Evolutionary conservation across 2,329 filamentous ascomycete species (phyloP).

Genomic region (Ceratocystis harringtonii): DNA sequence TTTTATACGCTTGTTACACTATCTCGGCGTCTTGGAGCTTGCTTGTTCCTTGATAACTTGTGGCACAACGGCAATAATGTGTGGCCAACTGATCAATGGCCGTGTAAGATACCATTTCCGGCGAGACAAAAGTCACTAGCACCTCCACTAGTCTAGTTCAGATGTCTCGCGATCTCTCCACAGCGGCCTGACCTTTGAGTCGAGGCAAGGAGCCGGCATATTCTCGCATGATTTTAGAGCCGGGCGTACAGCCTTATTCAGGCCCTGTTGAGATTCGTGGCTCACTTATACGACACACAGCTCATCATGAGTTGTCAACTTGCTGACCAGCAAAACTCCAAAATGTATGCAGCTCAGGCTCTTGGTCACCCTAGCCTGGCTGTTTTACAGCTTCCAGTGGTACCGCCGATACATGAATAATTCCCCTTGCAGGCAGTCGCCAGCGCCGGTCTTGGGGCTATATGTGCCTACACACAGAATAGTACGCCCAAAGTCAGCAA

Average conservation of each 20-base stretch:
- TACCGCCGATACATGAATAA: neutral
- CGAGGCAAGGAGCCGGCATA: neutral
- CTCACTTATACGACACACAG: slow-evolving; percentile 3
- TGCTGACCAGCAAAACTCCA: neutral
- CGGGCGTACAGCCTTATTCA: neutral
- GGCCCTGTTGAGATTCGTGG: neutral
- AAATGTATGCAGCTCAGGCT: neutral
- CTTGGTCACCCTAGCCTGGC: neutral
- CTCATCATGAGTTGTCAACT: slow-evolving; percentile 3
- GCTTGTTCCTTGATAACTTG: neutral
- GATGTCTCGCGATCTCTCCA: neutral
- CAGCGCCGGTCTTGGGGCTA: neutral
- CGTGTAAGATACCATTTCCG: neutral
- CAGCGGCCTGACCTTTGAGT: neutral
- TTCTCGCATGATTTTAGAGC: neutral
- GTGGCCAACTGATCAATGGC: neutral
- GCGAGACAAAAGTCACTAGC: neutral
- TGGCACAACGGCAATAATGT: neutral
- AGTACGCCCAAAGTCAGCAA: neutral
- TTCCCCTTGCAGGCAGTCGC: neutral
- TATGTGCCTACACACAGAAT: too few relatives aligned
- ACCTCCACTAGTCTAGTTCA: neutral
- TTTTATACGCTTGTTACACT: neutral
- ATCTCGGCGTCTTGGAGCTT: neutral
- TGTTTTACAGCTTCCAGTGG: neutral